phyloP scores from a whole-genome alignment of 192 early-diverging fungal genomes.

The Linnemannia schmuckeri region DNA sequence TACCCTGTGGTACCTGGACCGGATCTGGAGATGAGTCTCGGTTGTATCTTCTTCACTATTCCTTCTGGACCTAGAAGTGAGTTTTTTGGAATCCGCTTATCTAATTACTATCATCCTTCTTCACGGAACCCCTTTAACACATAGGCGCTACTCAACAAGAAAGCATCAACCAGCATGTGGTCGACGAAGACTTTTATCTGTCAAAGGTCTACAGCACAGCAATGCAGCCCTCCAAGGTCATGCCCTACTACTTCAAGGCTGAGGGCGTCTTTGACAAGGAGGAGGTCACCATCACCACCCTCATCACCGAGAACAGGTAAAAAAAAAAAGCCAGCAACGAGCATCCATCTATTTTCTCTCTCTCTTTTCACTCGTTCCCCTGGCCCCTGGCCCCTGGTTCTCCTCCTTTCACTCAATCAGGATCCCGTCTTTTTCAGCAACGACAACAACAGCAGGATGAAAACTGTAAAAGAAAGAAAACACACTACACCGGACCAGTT shows the following conservation, averaged over 20 bases:
- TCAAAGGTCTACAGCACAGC: constrained; percentile 70
- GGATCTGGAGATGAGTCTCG: background rate
- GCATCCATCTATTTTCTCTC: background rate
- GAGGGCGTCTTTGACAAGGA: constrained; percentile 60
- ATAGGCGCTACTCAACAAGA: background rate
- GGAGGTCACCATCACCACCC: constrained; percentile 70
- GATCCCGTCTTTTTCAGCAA: background rate
- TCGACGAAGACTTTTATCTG: constrained; percentile 67
- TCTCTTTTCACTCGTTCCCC: background rate
- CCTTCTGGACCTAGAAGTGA: no score
- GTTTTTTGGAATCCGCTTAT: background rate
- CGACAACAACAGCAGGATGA: background rate
- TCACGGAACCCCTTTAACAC: background rate
- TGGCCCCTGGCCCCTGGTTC: background rate
- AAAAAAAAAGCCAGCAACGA: background rate
- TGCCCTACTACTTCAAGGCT: constrained; percentile 71
- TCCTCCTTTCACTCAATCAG: background rate
- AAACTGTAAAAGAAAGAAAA: background rate
- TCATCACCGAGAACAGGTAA: constrained; percentile 71
- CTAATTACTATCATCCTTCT: constrained; percentile 6
- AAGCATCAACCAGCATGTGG: constrained; percentile 2
- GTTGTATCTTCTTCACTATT: background rate
- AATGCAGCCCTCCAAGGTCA: constrained; percentile 72
- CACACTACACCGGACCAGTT: background rate
- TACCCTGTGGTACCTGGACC: background rate